Conservation (phyloP, 768 basidiomycete species). For the Lentinus tigrinus region DNA sequence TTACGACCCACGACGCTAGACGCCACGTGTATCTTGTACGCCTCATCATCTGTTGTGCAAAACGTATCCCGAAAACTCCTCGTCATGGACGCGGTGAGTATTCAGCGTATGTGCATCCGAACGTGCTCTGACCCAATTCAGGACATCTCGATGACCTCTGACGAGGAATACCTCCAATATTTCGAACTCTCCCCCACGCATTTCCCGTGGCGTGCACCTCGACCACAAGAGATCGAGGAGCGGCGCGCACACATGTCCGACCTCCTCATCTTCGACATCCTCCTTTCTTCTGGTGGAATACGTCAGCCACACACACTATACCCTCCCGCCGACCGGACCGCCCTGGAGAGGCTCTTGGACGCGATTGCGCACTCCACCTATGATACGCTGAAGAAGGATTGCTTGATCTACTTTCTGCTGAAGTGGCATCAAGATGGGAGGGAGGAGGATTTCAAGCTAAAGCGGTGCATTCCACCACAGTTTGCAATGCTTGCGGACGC, state of each 20-base stretch:
- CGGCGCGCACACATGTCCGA: constrained; percentile 63
- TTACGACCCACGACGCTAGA: no score
- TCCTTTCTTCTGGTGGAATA: constrained; percentile 65
- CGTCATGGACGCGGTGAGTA: constrained; percentile 6
- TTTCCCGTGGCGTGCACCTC: constrained; percentile 61
- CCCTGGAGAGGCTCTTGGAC: constrained; percentile 56
- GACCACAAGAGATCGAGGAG: constrained; percentile 56
- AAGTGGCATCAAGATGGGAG: constrained; percentile 73
- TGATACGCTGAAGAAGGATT: constrained; percentile 78
- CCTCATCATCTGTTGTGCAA: neutral
- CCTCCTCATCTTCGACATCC: constrained; percentile 69
- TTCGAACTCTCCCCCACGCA: constrained; percentile 52
- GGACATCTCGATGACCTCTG: constrained; percentile 6
- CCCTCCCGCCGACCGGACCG: constrained; percentile 58
- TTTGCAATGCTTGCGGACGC: constrained; percentile 77
- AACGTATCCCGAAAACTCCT: neutral
- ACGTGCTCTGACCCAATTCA: neutral
- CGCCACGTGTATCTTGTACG: neutral
- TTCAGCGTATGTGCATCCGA: neutral
- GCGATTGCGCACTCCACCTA: constrained; percentile 63
- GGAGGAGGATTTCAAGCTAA: constrained; percentile 51
- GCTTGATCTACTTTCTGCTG: constrained; percentile 75
- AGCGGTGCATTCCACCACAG: constrained; percentile 70
- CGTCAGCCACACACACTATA: constrained; percentile 59
- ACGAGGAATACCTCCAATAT: constrained; percentile 8